These are phyloP conservation scores for Cronartium ribicola DNA, from an alignment of 1,284 basidiomycete species.

Conservation along the genomic window DNA sequence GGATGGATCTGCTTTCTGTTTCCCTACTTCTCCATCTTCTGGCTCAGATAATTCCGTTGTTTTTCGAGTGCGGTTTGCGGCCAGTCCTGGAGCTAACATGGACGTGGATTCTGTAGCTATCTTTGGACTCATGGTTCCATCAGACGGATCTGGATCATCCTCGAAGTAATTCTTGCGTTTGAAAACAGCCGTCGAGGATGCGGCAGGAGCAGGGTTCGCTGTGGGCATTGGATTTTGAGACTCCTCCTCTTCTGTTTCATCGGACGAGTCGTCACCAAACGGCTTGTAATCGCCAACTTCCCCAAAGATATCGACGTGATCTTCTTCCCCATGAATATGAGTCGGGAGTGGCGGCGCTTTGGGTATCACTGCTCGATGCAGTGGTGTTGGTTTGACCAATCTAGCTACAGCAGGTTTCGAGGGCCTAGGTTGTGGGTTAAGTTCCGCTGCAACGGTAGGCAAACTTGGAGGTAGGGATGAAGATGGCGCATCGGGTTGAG, in stretches of 20 bases:
- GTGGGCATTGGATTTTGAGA: neutral
- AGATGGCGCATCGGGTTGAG: neutral
- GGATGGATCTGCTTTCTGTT: neutral
- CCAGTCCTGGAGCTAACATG: neutral
- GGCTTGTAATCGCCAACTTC: constrained; percentile 41
- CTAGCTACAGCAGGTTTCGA: neutral
- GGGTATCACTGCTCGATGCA: neutral
- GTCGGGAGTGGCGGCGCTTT: neutral
- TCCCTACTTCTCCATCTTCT: constrained; percentile 3
- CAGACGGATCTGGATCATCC: constrained; percentile 19
- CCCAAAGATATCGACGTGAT: constrained; percentile 40
- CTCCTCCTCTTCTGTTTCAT: constrained; percentile 12
- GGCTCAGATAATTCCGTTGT: constrained; percentile 4
- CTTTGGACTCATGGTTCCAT: neutral
- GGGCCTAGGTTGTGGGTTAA: neutral
- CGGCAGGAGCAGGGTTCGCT: neutral
- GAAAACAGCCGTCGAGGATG: neutral
- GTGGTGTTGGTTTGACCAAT: neutral
- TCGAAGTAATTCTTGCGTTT: constrained; percentile 41
- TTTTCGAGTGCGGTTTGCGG: neutral
- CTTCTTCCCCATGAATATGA: constrained; percentile 17
- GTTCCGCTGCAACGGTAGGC: neutral
- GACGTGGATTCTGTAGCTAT: neutral
- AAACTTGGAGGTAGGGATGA: neutral
- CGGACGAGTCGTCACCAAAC: constrained; percentile 33